Percentiles rank a stretch among this genome's conserved stretches.
These are phyloP conservation scores for Lipomyces mesembrius DNA, from an alignment of 805 yeast species.

Conservation along the genomic window DNA sequence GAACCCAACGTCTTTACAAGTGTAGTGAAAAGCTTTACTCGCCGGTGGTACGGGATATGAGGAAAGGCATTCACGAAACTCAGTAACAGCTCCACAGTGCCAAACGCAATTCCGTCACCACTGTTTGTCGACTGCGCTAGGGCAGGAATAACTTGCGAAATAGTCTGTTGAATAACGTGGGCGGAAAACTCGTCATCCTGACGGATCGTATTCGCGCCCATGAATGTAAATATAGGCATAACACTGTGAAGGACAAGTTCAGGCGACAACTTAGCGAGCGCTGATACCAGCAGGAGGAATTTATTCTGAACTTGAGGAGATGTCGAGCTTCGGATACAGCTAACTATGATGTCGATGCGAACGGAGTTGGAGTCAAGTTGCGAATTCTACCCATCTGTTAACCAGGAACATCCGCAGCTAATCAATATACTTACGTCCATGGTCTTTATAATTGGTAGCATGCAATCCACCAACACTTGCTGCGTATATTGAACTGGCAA, in stretches of 20 bases:
- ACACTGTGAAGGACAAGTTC: constrained; percentile 92
- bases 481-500: constrained; percentile 89
- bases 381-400: constrained; percentile 16
- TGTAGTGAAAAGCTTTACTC: constrained; percentile 81
- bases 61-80: constrained; percentile 93
- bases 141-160: constrained; percentile 88
- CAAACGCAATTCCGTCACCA: constrained; percentile 10
- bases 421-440: constrained; percentile 42
- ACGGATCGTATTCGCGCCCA: constrained; percentile 97
- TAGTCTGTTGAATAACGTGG: constrained; percentile 90
- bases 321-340: constrained; percentile 83
- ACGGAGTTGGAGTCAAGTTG: constrained; percentile 65
- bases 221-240: constrained; percentile 99
- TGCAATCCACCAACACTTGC: constrained; percentile 85
- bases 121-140: constrained; percentile 55
- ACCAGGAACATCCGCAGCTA: neutral
- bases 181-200: constrained; percentile 96
- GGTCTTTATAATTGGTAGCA: constrained; percentile 67
- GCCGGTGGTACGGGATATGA: constrained; percentile 95
- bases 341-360: constrained; percentile 88
- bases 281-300: constrained; percentile 79
- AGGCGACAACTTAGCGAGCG: constrained; percentile 85
- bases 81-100: constrained; percentile 58
- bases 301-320: constrained; percentile 96
- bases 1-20: constrained; percentile 79